Base-by-base conservation (phyloP, 1,284 basidiomycete species). In the Chalciporus sp. region DNA sequence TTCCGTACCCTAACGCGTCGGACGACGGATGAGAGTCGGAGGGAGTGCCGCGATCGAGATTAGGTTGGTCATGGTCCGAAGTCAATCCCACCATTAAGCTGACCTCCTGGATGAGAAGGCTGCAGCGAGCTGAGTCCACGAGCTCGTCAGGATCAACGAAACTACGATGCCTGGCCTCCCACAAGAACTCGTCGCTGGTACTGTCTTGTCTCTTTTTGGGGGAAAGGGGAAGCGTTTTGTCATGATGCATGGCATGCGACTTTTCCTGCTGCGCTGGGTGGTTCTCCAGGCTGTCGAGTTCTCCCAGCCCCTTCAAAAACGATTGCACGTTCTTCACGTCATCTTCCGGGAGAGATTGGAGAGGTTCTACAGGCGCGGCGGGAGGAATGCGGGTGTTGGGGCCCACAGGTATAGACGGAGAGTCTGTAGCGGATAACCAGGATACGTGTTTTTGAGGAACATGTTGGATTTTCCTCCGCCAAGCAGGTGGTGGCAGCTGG, bases 51-150 rank as follows among this genome's bases (percentile, higher is more conserved):
- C 55, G 52, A 29, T 40, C 47, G n/a, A 49, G 46, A 2, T 43
- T 35, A 20, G 44, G 20, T 19, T 35, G 23, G n/a, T 55, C 58
- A n/a, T 67, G 52, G 1, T 70, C 67, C 0, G 51, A 31, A n/a
- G 67, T 20, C 23, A 69, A 46, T 8, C 66, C 70, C 17, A 72
- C 62, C 42, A 69, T 70, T 39, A 66, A 58, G 47, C 69, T 68
- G 17, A 72, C 68, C 27, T 72, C 70, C 12, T 68, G 64, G 20
- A 69, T 66, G 33, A 72, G 66, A 48, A 59, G 49, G 49, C 69
- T 70, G 20, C 52, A 70, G 39, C 58, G 62, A 2, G 58, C 56
- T 14, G 57, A 28, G 23, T 60, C 57, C 7, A n/a, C 26, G 39
- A 10, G 31, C 7, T 52, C 41, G 19, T 37, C 29, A 16, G 43